Conservation (phyloP, 305 asterid species). For the Solanum aculeatissimum region DNA sequence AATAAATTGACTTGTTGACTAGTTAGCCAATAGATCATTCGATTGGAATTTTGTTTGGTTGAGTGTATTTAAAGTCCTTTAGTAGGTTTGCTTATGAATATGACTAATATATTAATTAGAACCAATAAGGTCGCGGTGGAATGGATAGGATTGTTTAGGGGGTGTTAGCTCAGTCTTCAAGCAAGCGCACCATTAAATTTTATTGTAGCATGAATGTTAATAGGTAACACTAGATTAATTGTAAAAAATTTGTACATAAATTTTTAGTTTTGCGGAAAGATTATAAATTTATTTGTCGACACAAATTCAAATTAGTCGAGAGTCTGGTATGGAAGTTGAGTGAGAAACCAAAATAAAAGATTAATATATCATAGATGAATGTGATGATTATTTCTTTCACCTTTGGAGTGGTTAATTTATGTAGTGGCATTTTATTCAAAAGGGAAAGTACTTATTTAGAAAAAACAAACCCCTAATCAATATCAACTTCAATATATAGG, state of each 20-base stretch:
- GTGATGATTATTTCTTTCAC: neutral
- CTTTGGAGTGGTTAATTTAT: neutral
- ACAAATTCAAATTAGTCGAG: no score
- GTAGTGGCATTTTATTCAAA: neutral
- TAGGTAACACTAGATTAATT: no score
- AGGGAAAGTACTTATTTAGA: neutral
- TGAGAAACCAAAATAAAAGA: no score
- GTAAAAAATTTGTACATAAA: no score
- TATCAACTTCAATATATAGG: neutral
- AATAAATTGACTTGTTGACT: neutral
- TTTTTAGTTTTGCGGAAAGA: no score
- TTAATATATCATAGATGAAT: no score
- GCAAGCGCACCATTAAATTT: no score
- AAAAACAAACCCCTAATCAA: neutral
- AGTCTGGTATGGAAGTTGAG: no score
- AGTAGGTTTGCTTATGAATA: neutral
- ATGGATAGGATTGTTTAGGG: neutral
- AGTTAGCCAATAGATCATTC: neutral
- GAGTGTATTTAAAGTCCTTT: neutral
- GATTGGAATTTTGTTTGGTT: neutral
- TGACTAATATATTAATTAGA: neutral
- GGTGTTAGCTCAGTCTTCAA: no score
- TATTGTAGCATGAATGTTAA: no score
- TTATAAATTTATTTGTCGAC: no score
- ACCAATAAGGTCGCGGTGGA: neutral